Conservation (phyloP, 2,329 filamentous ascomycete genomes). For the Chalara sp. region DNA sequence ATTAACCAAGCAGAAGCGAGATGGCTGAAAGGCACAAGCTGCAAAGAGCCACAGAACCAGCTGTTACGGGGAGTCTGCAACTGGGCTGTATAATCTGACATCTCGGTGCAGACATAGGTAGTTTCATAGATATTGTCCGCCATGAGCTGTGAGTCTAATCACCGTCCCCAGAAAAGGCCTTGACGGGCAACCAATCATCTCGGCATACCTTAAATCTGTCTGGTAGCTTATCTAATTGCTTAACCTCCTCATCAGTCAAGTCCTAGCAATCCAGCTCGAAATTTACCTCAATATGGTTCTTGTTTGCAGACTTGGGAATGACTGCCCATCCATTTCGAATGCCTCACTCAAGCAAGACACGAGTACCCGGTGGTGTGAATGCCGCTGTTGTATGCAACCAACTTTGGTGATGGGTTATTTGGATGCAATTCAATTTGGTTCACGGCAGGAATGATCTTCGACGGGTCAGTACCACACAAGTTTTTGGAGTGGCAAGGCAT, state of each 20-base stretch:
- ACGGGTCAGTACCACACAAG: background rate
- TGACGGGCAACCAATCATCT: constrained; percentile 66
- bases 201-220: constrained; percentile 75
- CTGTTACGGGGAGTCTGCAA: too few species aligned
- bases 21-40: too few species aligned
- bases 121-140: too few species aligned
- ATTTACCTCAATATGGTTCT: constrained; percentile 68
- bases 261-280: constrained; percentile 69
- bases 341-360: constrained; percentile 73
- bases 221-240: constrained; percentile 41
- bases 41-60: too few species aligned
- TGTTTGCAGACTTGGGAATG: constrained; percentile 77
- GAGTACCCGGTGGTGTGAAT: constrained; percentile 74
- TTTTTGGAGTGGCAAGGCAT: background rate
- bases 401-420: constrained; percentile 73
- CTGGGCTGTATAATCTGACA: too few species aligned
- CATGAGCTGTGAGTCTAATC: constrained; percentile 43
- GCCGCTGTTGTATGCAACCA: constrained; percentile 64
- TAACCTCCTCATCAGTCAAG: constrained; percentile 65
- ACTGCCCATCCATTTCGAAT: constrained; percentile 75
- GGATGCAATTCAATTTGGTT: constrained; percentile 82
- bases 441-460: constrained; percentile 53
- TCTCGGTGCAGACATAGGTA: too few species aligned
- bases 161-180: constrained; percentile 79
- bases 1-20: too few species aligned